Evolutionary conservation across 805 yeast genomes (phyloP).

Genomic region (Ogataea nonfermentans): DNA sequence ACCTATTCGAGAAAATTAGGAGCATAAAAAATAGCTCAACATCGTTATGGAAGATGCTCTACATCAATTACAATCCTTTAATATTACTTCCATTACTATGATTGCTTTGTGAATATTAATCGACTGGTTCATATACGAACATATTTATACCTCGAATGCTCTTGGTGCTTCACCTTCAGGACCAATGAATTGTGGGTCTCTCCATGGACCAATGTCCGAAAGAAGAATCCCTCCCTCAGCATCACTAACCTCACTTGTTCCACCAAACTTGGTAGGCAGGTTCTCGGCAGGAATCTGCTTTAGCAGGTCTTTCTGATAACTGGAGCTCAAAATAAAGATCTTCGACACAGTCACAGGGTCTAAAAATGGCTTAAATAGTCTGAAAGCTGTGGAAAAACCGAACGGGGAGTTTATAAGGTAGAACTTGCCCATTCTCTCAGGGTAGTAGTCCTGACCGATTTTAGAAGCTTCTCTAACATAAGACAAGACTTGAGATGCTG

Average conservation of each 20-base stretch:
- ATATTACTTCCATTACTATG: neutral
- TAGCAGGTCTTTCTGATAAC: slow-evolving; percentile 77
- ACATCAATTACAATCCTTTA: too few relatives aligned
- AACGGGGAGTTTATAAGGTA: slow-evolving; percentile 95
- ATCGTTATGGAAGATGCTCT: too few relatives aligned
- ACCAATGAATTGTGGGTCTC: slow-evolving; percentile 82
- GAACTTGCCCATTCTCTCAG: slow-evolving; percentile 99
- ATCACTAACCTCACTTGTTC: slow-evolving; percentile 62
- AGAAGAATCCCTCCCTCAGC: slow-evolving; percentile 79
- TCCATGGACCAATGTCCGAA: slow-evolving; percentile 97
- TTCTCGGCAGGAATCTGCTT: slow-evolving; percentile 93
- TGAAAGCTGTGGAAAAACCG: slow-evolving; percentile 94
- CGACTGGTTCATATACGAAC: neutral
- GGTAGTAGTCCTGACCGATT: slow-evolving; percentile 96
- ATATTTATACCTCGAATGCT: slow-evolving; percentile 33
- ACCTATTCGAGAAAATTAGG: too few relatives aligned
- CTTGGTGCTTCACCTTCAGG: slow-evolving; percentile 94
- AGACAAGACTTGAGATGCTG: slow-evolving; percentile 80
- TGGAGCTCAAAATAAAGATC: slow-evolving; percentile 80
- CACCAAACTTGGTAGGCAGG: slow-evolving; percentile 90
- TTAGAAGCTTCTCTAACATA: slow-evolving; percentile 91
- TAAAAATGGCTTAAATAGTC: slow-evolving; percentile 85
- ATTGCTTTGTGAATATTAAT: neutral
- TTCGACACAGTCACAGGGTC: slow-evolving; percentile 97
- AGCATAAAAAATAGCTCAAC: neutral